Percentiles rank a stretch among this genome's conserved stretches.
phyloP scores from a whole-genome alignment of 2,329 filamentous ascomycete species.

The Alternaria novae-zelandiae region DNA sequence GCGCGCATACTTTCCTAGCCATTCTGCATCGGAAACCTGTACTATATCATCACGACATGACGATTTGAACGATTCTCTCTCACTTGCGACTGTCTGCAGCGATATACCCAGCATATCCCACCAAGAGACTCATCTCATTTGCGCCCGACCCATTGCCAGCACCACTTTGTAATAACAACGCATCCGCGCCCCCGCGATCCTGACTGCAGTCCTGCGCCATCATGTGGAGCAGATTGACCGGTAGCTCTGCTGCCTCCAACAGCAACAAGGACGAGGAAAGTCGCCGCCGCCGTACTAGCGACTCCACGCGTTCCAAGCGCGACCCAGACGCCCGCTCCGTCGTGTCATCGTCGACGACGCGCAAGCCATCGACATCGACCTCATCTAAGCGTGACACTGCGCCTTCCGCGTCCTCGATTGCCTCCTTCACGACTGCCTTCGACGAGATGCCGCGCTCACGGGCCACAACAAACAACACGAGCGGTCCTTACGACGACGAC shows the following conservation, averaged over 20 bases:
- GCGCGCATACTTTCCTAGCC: constrained; percentile 20
- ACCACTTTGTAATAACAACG: constrained; percentile 22
- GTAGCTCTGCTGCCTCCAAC: constrained; percentile 37
- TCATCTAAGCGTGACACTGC: constrained; percentile 36
- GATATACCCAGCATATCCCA: constrained; percentile 34
- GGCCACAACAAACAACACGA: constrained; percentile 17
- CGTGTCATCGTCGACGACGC: constrained; percentile 44
- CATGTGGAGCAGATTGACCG: constrained; percentile 50
- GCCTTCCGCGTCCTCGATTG: constrained; percentile 44
- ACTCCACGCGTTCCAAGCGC: constrained; percentile 42
- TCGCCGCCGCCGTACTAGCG: constrained; percentile 31
- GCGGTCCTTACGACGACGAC: constrained; percentile 43
- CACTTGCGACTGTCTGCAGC: constrained; percentile 25
- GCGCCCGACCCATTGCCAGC: constrained; percentile 26
- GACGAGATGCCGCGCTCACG: constrained; percentile 37
- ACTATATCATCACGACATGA: constrained; percentile 23
- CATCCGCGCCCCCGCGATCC: constrained; percentile 13
- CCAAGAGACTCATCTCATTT: constrained; percentile 20
- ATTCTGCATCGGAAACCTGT: constrained; percentile 20
- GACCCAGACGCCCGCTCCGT: constrained; percentile 42
- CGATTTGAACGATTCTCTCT: constrained; percentile 25
- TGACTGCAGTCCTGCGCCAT: constrained; percentile 18
- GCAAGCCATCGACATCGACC: constrained; percentile 33
- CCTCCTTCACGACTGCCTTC: constrained; percentile 50
- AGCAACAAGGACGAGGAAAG: constrained; percentile 36